Evolutionary conservation across 306 rosid species (phyloP), one percentile per base, ranked within the genome.

Genomic region (Rosa rugosa): DNA sequence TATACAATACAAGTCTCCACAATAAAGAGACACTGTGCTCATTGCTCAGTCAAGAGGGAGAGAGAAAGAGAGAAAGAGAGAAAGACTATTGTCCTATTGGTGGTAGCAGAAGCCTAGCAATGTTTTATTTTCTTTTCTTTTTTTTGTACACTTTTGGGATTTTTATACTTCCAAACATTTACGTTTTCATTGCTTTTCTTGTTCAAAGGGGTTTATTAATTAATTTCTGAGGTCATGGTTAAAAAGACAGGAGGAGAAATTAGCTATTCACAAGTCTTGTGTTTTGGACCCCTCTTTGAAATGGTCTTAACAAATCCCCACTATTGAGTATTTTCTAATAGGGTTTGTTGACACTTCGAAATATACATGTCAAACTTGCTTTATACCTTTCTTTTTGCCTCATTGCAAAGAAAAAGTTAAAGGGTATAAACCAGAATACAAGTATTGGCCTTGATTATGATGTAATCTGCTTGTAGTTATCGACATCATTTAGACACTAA

Each of bases 21-120:
- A 85, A 83, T 77, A 81, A 73, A 81, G 81, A 84, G 83, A 74
- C 84, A 71, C 71, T 77, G 85, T 79, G 73, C 77, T 42, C 78
- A 4, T 57, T 56, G 42, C 78, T 8, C 69, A 41, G 54, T 56
- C 17, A 34, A 80, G 71, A 64, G 36, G 31, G 40, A 31, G 36
- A 31, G 36, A 31, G 40, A 14, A 44, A 65, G 49, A 72, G 31
- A 25, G 1, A n/a, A n/a, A n/a, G n/a, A n/a, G n/a, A n/a, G n/a
- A n/a, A n/a, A 31, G 65, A 38, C 12, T 22, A 7, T 8, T 22
- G 78, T 63, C 18, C 78, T 22, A 23, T 41, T 74, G 56, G 56
- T 13, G 12, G 69, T 40, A 51, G 40, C 45, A 57, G 25, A 46
- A 40, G 23, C 3, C 62, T 20, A 22, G 53, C 10, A 7, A 42